A percentile compares a stretch with the other conserved stretches of the same genome.
Conservation (phyloP, 768 basidiomycete species). For the Leccinum truebloodii region DNA sequence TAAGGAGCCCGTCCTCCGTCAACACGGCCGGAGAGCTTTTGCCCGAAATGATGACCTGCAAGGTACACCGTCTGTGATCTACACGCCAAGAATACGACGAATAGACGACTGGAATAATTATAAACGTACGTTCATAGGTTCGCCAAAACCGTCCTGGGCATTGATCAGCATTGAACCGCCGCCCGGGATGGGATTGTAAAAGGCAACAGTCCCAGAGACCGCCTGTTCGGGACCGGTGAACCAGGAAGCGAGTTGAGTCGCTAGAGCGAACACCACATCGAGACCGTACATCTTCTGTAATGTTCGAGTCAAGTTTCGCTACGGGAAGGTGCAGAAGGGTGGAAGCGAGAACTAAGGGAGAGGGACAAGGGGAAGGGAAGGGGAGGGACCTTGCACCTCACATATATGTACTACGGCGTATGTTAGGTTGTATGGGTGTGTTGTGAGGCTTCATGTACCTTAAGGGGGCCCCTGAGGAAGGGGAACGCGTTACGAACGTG, state of each 20-base stretch:
- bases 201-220: slow-evolving; percentile 23
- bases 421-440: background rate
- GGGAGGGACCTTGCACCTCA: background rate
- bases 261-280: background rate
- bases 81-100: background rate
- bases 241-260: slow-evolving; percentile 6
- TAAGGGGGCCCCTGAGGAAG: background rate
- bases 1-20: slow-evolving; percentile 54
- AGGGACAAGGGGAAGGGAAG: background rate
- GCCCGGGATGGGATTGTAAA: slow-evolving; percentile 33
- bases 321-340: background rate
- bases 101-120: background rate
- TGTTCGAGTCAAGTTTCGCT: background rate
- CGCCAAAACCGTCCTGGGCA: slow-evolving; percentile 41
- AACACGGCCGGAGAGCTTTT: slow-evolving; percentile 58
- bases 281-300: slow-evolving; percentile 15
- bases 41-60: slow-evolving; percentile 64
- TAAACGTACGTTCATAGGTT: slow-evolving; percentile 44
- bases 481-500: background rate
- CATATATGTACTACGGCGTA: background rate
- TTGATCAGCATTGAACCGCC: slow-evolving; percentile 49
- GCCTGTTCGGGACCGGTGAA: background rate
- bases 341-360: background rate
- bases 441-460: background rate
- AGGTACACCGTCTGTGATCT: background rate